These are phyloP conservation scores for Cutaneotrichosporon cyanovorans DNA, from an alignment of 1,284 basidiomycete genomes.

Conservation along the genomic window DNA sequence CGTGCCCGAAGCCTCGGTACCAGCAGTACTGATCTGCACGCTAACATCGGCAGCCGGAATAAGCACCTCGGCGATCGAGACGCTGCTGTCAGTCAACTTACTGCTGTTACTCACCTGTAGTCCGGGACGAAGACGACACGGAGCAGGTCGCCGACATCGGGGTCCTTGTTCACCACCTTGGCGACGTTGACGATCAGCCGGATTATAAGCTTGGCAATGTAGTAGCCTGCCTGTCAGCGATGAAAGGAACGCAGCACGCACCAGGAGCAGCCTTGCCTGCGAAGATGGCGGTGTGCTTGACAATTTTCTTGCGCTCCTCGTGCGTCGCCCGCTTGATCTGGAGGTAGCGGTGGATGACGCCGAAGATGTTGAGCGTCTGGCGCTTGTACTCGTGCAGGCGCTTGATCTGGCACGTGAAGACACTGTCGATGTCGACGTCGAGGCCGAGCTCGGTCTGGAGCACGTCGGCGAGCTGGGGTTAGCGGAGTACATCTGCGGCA, in stretches of 20 bases:
- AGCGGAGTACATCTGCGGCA: conserved; percentile 4
- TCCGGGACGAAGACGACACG: conserved; percentile 72
- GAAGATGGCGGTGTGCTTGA: conserved; percentile 69
- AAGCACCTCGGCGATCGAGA: conserved; percentile 80
- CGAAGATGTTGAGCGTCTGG: conserved; percentile 48
- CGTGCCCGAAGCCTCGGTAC: conserved; percentile 60
- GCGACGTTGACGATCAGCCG: conserved; percentile 83
- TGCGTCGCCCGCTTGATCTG: conserved; percentile 67
- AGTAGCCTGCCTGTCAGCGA: conserved; percentile 33
- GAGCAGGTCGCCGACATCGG: conserved; percentile 74
- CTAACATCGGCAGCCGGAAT: conserved; percentile 86
- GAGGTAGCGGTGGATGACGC: conserved; percentile 79
- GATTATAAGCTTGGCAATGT: conserved; percentile 60
- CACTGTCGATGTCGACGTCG: conserved; percentile 60
- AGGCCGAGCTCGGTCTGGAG: conserved; percentile 65
- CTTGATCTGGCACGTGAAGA: conserved; percentile 92
- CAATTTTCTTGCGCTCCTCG: conserved; percentile 62
- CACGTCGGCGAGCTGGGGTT: conserved; percentile 54
- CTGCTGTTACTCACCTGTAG: conserved; percentile 48
- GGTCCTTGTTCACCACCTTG: conserved; percentile 73
- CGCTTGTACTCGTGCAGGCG: conserved; percentile 65
- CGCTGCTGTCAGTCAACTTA: conserved; percentile 20
- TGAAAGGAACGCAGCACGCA: conserved; percentile 1
- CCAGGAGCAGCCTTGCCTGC: conserved; percentile 57
- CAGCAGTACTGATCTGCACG: conserved; percentile 89